Conservation (phyloP, 495 filamentous ascomycete genomes). For the Glarea lozoyensis region DNA sequence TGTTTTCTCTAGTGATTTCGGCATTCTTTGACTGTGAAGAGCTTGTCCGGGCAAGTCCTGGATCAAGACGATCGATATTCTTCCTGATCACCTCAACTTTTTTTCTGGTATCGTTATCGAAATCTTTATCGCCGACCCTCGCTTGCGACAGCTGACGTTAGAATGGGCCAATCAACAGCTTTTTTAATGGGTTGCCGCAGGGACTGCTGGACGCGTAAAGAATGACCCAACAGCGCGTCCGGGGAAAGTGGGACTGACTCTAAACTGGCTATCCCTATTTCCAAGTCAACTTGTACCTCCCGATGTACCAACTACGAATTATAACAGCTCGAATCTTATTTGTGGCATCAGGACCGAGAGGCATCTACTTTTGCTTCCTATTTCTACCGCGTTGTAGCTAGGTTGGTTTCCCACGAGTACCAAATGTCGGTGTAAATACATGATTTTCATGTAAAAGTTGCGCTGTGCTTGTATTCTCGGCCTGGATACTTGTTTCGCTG, state of each 20-base stretch:
- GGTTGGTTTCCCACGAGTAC: background rate
- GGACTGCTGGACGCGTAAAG: background rate
- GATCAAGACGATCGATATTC: background rate
- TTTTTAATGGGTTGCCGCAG: slow-evolving; percentile 1
- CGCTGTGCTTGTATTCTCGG: slow-evolving; percentile 6
- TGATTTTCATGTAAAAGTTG: slow-evolving; percentile 10
- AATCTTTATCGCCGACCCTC: slow-evolving; percentile 3
- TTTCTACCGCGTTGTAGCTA: no score
- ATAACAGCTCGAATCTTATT: no score
- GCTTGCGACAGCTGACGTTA: background rate
- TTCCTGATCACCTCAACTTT: no score
- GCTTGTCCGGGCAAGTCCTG: background rate
- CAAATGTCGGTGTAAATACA: slow-evolving; percentile 13
- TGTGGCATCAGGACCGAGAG: no score
- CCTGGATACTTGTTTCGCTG: slow-evolving; percentile 6
- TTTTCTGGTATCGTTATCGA: background rate
- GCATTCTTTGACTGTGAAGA: slow-evolving; percentile 34
- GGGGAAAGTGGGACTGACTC: no score
- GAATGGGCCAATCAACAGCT: background rate
- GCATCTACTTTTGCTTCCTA: no score
- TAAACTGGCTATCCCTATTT: no score
- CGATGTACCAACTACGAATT: no score
- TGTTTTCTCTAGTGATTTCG: slow-evolving; percentile 65
- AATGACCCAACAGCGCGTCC: background rate
- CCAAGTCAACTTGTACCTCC: no score